Percentiles rank a stretch among this genome's conserved stretches.
phyloP scores from a whole-genome alignment of 1,284 basidiomycete genomes.

The Fomitopsis pinicola region DNA sequence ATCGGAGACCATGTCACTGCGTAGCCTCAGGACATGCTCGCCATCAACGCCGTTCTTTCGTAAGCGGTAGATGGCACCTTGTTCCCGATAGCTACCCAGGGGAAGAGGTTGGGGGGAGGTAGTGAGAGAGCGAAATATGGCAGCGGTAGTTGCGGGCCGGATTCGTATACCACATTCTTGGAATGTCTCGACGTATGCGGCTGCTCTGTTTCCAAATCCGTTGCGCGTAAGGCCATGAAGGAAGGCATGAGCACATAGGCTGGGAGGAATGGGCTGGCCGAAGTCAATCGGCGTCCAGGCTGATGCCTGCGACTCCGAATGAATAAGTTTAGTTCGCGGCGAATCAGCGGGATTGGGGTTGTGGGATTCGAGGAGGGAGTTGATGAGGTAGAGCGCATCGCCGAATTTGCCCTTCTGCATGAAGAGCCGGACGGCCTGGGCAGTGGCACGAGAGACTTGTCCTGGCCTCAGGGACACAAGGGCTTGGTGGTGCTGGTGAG shows the following conservation, averaged over 20 bases:
- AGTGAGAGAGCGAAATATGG: conserved; percentile 35
- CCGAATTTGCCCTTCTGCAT: conserved; percentile 37
- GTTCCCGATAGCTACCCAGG: conserved; percentile 11
- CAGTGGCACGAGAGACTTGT: conserved; percentile 48
- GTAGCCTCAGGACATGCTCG: conserved; percentile 17
- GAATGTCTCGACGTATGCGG: conserved; percentile 44
- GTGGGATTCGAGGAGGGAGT: conserved; percentile 46
- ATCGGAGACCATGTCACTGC: conserved; percentile 26
- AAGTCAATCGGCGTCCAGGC: conserved; percentile 41
- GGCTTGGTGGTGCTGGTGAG: not conserved
- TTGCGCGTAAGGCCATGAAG: conserved; percentile 58
- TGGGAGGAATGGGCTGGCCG: conserved; percentile 45
- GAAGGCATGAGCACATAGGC: conserved; percentile 56
- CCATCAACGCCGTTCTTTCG: conserved; percentile 3
- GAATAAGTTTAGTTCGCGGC: not conserved
- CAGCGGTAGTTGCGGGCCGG: not conserved
- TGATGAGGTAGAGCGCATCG: conserved; percentile 54
- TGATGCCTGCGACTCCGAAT: conserved; percentile 1
- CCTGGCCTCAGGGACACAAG: conserved; percentile 28
- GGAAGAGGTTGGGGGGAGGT: conserved; percentile 9
- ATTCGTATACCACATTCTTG: conserved; percentile 44
- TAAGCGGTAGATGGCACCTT: conserved; percentile 7
- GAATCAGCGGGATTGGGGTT: conserved; percentile 3
- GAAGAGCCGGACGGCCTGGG: conserved; percentile 48
- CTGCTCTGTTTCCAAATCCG: conserved; percentile 44